Percentiles rank a stretch among this genome's conserved stretches.
These are phyloP conservation scores for Acanthamoeba rhysodes DNA, from an alignment of 208 protist genomes.

Conservation along the genomic window DNA sequence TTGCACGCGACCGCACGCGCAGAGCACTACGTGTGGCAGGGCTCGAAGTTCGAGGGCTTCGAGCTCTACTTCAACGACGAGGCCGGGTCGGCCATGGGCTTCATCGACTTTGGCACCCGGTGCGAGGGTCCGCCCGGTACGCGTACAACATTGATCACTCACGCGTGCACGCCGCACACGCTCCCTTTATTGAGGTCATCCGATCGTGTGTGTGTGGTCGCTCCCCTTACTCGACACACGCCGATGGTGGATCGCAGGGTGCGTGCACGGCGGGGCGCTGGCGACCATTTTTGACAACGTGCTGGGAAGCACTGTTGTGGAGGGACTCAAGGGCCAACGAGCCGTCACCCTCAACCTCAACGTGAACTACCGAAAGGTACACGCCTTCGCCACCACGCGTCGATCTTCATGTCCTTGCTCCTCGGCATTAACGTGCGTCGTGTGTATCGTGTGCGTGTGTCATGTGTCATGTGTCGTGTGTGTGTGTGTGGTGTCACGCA, in stretches of 20 bases:
- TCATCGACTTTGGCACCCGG: slow-evolving; percentile 42
- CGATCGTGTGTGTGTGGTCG: neutral
- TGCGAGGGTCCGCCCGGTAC: slow-evolving; percentile 53
- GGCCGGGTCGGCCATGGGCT: neutral
- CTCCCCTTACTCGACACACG: too few relatives aligned
- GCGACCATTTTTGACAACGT: slow-evolving; percentile 29
- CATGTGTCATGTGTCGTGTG: neutral
- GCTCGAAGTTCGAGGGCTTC: slow-evolving; percentile 5
- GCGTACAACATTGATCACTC: neutral
- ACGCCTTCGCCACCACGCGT: too few relatives aligned
- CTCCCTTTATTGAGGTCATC: too few relatives aligned
- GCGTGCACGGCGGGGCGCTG: slow-evolving; percentile 19
- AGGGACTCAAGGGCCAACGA: neutral
- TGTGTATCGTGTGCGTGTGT: too few relatives aligned
- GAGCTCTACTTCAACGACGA: slow-evolving; percentile 52
- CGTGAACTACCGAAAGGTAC: slow-evolving; percentile 41
- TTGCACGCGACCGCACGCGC: too few relatives aligned
- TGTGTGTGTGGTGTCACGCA: neutral
- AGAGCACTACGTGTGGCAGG: slow-evolving; percentile 57
- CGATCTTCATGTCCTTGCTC: neutral
- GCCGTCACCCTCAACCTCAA: slow-evolving; percentile 60
- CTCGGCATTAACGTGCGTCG: too few relatives aligned
- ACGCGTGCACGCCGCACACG: neutral
- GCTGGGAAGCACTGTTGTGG: neutral
- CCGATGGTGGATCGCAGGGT: neutral